A percentile compares a stretch with the other conserved stretches of the same genome.
These are phyloP conservation scores for Pseudonitzschia pungens DNA, from an alignment of 108 stramenopile genomes.

Conservation along the genomic window DNA sequence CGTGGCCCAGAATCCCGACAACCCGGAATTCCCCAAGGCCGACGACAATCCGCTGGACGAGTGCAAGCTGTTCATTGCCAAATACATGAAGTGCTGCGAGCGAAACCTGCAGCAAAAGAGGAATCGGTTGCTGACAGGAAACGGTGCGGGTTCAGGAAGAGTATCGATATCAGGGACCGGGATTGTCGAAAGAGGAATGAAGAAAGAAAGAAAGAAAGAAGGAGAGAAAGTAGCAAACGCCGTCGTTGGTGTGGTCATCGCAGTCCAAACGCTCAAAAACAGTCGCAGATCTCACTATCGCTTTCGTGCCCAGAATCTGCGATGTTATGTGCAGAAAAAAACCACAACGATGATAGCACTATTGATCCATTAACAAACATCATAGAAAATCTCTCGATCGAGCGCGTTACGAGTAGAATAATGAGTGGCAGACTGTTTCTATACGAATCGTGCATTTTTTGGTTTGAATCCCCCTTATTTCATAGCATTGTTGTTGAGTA, in stretches of 20 bases:
- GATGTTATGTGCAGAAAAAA: too few species aligned
- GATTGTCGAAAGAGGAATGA: background rate
- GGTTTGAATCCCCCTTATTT: background rate
- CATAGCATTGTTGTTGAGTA: background rate
- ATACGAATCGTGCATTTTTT: too few species aligned
- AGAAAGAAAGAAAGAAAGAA: background rate
- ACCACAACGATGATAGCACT: too few species aligned
- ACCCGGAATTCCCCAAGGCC: slow-evolving; percentile 53
- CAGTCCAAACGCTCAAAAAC: too few species aligned
- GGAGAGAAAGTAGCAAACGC: too few species aligned
- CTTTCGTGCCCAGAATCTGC: too few species aligned
- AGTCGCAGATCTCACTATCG: too few species aligned
- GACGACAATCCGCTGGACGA: slow-evolving; percentile 84
- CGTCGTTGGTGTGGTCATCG: too few species aligned
- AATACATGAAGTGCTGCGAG: slow-evolving; percentile 84
- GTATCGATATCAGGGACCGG: slow-evolving; percentile 64
- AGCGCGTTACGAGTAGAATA: too few species aligned
- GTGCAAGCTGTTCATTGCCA: slow-evolving; percentile 70
- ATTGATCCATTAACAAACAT: too few species aligned
- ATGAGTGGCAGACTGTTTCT: too few species aligned
- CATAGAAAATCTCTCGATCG: too few species aligned
- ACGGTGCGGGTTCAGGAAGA: slow-evolving; percentile 89
- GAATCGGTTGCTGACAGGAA: slow-evolving; percentile 86
- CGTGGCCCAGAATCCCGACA: slow-evolving; percentile 40
- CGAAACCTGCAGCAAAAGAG: slow-evolving; percentile 81